Percentiles rank a stretch among this genome's conserved stretches.
phyloP scores from a whole-genome alignment of 495 filamentous ascomycete genomes.

The Corynascus novoguineensis region DNA sequence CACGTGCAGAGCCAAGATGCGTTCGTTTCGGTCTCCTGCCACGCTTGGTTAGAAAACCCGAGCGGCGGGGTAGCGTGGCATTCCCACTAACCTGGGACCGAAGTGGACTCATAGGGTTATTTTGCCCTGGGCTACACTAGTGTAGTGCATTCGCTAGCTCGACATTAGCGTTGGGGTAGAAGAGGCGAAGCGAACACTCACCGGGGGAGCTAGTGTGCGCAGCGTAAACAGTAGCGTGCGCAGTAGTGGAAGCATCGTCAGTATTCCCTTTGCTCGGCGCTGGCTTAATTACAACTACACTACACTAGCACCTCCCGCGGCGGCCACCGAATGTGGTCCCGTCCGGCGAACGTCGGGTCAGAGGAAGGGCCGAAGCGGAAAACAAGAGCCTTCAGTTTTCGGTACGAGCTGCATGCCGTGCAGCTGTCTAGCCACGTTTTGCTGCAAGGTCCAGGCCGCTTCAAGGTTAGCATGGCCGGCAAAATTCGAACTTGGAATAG shows the following conservation, averaged over 20 bases:
- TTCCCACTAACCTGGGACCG: conserved; percentile 1
- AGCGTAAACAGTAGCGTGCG: too few relatives aligned
- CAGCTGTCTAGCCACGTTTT: neutral
- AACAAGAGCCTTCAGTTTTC: neutral
- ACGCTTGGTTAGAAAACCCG: conserved; percentile 2
- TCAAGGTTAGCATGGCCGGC: neutral
- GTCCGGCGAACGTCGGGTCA: neutral
- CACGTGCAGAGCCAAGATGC: conserved; percentile 2
- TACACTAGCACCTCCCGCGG: too few relatives aligned
- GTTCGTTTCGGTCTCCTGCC: neutral
- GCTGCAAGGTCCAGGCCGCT: neutral
- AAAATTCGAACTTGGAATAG: neutral
- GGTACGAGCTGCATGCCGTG: neutral
- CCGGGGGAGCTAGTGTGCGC: too few relatives aligned
- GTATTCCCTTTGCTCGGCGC: too few relatives aligned
- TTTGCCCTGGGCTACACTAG: neutral
- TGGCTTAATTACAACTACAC: too few relatives aligned
- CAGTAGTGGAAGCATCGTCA: neutral
- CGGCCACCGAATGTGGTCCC: too few relatives aligned
- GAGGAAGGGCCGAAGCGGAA: neutral
- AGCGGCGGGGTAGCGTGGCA: conserved; percentile 5
- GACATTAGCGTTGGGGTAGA: neutral
- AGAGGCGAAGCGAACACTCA: neutral
- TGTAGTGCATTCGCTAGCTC: neutral
- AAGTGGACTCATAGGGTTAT: neutral